Conservation (phyloP, 352 stramenopile species). For the Globisporangium viniferum region DNA sequence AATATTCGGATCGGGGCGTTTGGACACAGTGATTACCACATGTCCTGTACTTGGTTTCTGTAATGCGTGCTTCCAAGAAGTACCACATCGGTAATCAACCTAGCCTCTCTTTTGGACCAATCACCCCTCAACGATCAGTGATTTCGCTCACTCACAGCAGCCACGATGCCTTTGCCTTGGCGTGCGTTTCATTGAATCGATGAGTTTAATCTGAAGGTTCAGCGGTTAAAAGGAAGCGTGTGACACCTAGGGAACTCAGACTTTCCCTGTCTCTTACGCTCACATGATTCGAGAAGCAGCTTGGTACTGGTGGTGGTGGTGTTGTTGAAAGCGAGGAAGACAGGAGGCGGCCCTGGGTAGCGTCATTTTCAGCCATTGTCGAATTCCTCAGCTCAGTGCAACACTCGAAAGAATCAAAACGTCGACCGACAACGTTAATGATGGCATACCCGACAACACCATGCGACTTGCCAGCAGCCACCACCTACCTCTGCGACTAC, state of each 20-base stretch:
- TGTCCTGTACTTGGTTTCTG: not conserved
- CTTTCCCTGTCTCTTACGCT: not conserved
- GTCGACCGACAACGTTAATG: not conserved
- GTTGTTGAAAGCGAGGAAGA: not conserved
- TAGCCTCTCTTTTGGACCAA: not conserved
- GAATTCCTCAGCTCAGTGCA: not conserved
- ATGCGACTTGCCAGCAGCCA: not conserved
- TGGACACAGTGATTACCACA: not conserved
- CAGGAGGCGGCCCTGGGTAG: too few relatives aligned
- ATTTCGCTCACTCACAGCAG: not conserved
- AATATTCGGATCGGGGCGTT: not conserved
- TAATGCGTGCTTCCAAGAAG: not conserved
- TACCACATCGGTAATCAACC: not conserved
- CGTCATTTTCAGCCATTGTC: not conserved
- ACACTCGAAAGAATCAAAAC: not conserved
- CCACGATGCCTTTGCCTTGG: not conserved
- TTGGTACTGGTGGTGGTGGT: not conserved
- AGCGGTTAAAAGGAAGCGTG: not conserved
- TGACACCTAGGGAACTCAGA: not conserved
- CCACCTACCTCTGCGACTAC: not conserved
- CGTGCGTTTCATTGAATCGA: not conserved
- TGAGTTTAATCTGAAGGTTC: not conserved
- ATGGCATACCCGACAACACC: not conserved
- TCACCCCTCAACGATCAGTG: not conserved
- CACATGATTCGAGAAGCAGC: not conserved